Conservation (phyloP, 345 rosid species). For the Populus alba region DNA sequence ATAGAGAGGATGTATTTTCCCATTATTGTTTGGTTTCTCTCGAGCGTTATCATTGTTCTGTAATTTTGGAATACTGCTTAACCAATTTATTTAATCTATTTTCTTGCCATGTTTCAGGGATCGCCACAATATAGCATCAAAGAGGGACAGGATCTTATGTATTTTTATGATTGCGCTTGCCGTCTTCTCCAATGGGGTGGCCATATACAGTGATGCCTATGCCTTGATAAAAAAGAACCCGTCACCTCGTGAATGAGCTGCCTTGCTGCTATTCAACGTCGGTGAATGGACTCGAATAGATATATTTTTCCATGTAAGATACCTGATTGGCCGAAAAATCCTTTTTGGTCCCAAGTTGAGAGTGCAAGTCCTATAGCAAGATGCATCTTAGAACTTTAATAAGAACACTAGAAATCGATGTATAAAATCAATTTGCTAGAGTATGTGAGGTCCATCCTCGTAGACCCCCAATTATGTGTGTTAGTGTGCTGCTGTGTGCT, state of each 20-base stretch:
- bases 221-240: slow-evolving; percentile 49
- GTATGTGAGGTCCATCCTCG: background rate
- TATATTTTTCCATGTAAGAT: background rate
- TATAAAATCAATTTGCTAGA: slow-evolving; percentile 10
- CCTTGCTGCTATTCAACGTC: background rate
- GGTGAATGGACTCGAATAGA: background rate
- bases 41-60: background rate
- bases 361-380: slow-evolving; percentile 2
- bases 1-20: background rate
- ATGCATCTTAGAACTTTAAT: slow-evolving; percentile 7
- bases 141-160: slow-evolving; percentile 58
- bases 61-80: background rate
- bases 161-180: slow-evolving; percentile 73
- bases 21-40: background rate
- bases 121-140: slow-evolving; percentile 65
- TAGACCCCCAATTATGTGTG: slow-evolving; percentile 3
- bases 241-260: slow-evolving; percentile 23
- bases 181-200: slow-evolving; percentile 65
- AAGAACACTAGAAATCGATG: slow-evolving; percentile 8
- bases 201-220: slow-evolving; percentile 75
- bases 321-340: slow-evolving; percentile 6
- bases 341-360: background rate
- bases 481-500: slow-evolving; percentile 14
- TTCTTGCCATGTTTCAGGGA: slow-evolving; percentile 49
- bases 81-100: background rate